Evolutionary conservation across 2,329 filamentous ascomycete species (phyloP).

Genomic region (Orbilia blumenaviensis): DNA sequence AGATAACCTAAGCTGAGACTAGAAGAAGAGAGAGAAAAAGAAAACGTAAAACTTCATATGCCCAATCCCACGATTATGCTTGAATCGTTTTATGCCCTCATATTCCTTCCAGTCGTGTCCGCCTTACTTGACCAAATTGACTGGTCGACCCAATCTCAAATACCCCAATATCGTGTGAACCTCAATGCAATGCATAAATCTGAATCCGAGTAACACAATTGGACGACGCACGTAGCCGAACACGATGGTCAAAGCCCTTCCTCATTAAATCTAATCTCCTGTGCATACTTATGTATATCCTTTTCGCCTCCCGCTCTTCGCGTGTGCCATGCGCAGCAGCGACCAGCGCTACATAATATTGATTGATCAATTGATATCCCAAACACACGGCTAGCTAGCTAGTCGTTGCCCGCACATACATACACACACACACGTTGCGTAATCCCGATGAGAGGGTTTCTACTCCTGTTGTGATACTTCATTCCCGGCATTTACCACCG

Average conservation of each 20-base stretch:
- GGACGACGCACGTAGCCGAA: conserved; percentile 15
- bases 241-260: background rate
- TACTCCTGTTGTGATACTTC: conserved; percentile 16
- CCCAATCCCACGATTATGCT: background rate
- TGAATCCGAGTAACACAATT: too few relatives aligned
- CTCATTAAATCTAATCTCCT: background rate
- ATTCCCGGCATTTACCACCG: too few relatives aligned
- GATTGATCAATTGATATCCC: background rate
- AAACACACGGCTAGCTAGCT: background rate
- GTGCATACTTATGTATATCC: background rate
- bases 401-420: background rate
- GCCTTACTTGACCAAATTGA: background rate
- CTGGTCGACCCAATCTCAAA: background rate
- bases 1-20: background rate
- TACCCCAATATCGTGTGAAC: too few relatives aligned
- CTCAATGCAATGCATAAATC: conserved; percentile 8
- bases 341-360: conserved; percentile 5
- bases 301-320: background rate
- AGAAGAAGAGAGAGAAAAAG: background rate
- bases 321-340: conserved; percentile 10
- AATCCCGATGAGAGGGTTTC: conserved; percentile 13
- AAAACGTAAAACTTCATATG: background rate
- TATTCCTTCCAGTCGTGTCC: background rate
- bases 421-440: conserved; percentile 17
- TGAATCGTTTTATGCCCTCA: conserved; percentile 10